A percentile compares a stretch with the other conserved stretches of the same genome.
Evolutionary conservation across 2,329 filamentous ascomycete genomes (phyloP).

Genomic region (Shiraia bambusicola): DNA sequence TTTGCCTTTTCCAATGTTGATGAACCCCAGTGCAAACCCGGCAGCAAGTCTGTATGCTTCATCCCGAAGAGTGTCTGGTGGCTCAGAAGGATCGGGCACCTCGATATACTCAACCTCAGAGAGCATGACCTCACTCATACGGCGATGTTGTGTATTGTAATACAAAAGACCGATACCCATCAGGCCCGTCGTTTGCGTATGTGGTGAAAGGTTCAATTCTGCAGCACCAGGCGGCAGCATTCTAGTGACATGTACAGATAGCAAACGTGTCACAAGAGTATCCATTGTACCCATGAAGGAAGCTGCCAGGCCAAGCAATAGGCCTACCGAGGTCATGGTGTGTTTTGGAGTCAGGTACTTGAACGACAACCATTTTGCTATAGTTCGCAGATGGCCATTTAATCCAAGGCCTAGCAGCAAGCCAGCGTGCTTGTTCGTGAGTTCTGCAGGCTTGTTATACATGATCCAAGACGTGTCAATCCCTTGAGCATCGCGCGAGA

Average conservation of each 20-base stretch:
- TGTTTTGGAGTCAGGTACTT: slow-evolving; percentile 99
- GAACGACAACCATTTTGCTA: slow-evolving; percentile 98
- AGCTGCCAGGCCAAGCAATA: slow-evolving; percentile 87
- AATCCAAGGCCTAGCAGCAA: slow-evolving; percentile 88
- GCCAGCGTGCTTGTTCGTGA: slow-evolving; percentile 94
- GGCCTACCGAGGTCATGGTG: slow-evolving; percentile 96
- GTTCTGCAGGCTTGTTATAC: slow-evolving; percentile 91
- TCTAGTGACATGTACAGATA: slow-evolving; percentile 93
- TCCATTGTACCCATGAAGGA: slow-evolving; percentile 98
- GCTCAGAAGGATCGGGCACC: slow-evolving; percentile 67
- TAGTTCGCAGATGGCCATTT: slow-evolving; percentile 88
- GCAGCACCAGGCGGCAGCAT: slow-evolving; percentile 92
- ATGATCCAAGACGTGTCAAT: slow-evolving; percentile 99
- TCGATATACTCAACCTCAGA: slow-evolving; percentile 93
- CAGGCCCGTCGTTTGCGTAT: slow-evolving; percentile 92
- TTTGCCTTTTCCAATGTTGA: slow-evolving; percentile 89
- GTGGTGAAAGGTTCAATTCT: slow-evolving; percentile 86
- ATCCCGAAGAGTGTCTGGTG: slow-evolving; percentile 78
- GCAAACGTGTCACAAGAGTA: slow-evolving; percentile 83
- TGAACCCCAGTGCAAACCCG: slow-evolving; percentile 88
- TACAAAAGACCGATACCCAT: slow-evolving; percentile 97
- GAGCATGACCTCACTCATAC: slow-evolving; percentile 99
- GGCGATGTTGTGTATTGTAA: slow-evolving; percentile 90
- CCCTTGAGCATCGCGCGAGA: slow-evolving; percentile 84
- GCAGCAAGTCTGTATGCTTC: slow-evolving; percentile 96